Evolutionary conservation across 768 basidiomycete species (phyloP), one percentile per base, ranked within the genome.

Genomic region (Mycena crocata): DNA sequence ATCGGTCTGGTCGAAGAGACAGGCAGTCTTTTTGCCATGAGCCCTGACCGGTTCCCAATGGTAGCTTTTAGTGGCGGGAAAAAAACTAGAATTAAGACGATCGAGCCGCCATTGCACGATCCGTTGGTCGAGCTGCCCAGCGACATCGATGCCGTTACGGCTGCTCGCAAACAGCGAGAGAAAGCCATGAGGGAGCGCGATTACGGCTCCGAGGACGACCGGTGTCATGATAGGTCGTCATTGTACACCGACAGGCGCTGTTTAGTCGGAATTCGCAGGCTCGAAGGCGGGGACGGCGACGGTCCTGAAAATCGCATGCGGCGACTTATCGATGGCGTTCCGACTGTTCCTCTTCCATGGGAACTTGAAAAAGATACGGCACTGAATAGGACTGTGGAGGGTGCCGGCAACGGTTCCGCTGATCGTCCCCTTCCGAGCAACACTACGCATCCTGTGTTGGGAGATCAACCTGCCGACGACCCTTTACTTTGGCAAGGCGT

Each of bases 11-110:
- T 95, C 19, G 85, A 88, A 49, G 88, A 90, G 73, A 87, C 86
- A 0, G 89, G 86, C 3, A 92, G 91, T 44, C 83, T 98, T 2
- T 97, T 90, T 71, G 95, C 93, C 23, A 92, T 98, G 88, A 93
- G 92, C 68, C 91, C 93, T 0, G 83, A 86, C 14, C 86, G 86
- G 10, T 98, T 87, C 74, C 97, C 96, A 0, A 83, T 98, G 13
- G 91, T 97, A 64, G 89, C 87, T 6, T 93, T 94, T 71, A 85
- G 88, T 3, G 77, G 78, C 5, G 65, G 69, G 14, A 75, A 26
- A 80, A 80, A 34, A 75, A 74, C 23, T 51, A 60, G 23, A 14
- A 69, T 64, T 30, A 58, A 45, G 57, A 37, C 19, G 44, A 66
- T 61, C 58, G 62, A 63, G 17, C 32, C 28, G 63, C 62, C 46